phyloP scores from a whole-genome alignment of 495 filamentous ascomycete species.

The Talaromyces thailandensis region DNA sequence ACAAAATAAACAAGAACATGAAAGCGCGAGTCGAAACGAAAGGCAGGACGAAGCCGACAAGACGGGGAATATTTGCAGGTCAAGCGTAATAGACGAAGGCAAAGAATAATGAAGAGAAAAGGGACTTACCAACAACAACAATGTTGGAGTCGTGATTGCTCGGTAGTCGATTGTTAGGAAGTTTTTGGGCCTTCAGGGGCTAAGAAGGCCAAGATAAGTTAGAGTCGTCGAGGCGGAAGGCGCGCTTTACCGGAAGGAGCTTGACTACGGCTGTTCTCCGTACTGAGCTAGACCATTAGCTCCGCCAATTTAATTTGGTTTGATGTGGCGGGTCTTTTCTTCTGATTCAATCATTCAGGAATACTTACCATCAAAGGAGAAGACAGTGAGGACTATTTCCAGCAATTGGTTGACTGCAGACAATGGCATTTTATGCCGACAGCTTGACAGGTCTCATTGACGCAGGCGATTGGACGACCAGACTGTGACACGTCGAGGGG shows the following conservation, averaged over 20 bases:
- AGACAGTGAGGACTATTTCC: too few relatives aligned
- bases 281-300: not conserved
- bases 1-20: not conserved
- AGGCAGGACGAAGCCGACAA: not conserved
- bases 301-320: not conserved
- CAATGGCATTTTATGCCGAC: not conserved
- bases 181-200: not conserved
- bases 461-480: not conserved
- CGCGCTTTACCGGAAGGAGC: not conserved
- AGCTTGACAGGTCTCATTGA: not conserved
- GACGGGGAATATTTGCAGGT: not conserved
- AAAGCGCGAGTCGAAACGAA: not conserved
- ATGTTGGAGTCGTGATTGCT: not conserved
- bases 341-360: not conserved
- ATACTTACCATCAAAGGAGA: not conserved
- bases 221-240: not conserved
- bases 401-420: not conserved
- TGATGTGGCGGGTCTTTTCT: not conserved
- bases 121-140: not conserved
- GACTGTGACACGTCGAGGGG: conserved; percentile 1
- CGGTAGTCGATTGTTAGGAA: not conserved
- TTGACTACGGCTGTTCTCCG: not conserved
- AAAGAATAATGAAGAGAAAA: not conserved
- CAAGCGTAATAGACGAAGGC: not conserved
- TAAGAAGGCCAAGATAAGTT: not conserved